A percentile compares a stretch with the other conserved stretches of the same genome.
Conservation (phyloP, 345 rosid genomes). For the Brassica juncea region DNA sequence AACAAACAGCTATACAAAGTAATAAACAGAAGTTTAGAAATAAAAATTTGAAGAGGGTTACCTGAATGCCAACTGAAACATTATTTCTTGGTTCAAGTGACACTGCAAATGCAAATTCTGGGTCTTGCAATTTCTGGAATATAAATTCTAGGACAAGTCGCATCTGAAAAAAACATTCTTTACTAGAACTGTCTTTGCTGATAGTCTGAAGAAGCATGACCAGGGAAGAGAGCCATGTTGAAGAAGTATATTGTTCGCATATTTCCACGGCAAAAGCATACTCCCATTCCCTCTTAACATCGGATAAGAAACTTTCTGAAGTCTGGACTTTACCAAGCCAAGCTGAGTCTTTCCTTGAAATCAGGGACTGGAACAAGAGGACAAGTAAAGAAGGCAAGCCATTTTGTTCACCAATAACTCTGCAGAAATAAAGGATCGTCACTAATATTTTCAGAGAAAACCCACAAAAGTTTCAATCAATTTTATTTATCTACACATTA, state of each 20-base stretch:
- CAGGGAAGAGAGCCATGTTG: conserved; percentile 85
- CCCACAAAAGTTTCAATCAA: background rate
- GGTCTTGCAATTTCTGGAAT: conserved; percentile 71
- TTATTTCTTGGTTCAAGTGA: conserved; percentile 59
- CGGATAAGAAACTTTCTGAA: conserved; percentile 43
- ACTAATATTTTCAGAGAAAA: conserved; percentile 11
- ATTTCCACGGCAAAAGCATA: conserved; percentile 74
- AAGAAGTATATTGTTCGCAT: conserved; percentile 73
- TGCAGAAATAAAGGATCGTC: conserved; percentile 33
- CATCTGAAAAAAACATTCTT: conserved; percentile 47
- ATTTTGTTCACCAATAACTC: conserved; percentile 78
- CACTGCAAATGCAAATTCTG: conserved; percentile 70
- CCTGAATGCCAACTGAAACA: conserved; percentile 67
- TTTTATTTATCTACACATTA: conserved; percentile 34
- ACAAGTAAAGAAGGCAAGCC: conserved; percentile 77
- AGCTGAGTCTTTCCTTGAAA: conserved; percentile 54
- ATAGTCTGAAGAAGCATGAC: conserved; percentile 58
- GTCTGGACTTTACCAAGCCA: conserved; percentile 35
- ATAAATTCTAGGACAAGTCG: conserved; percentile 60
- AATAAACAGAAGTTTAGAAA: background rate
- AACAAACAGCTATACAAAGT: conserved; percentile 15
- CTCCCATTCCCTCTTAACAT: conserved; percentile 70
- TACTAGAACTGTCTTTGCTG: conserved; percentile 40
- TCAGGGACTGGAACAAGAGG: conserved; percentile 68
- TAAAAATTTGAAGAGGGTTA: conserved; percentile 24